Evolutionary conservation across 805 yeast genomes (phyloP), one percentile per base, ranked within the genome.

Genomic region (Ogataea corticis): DNA sequence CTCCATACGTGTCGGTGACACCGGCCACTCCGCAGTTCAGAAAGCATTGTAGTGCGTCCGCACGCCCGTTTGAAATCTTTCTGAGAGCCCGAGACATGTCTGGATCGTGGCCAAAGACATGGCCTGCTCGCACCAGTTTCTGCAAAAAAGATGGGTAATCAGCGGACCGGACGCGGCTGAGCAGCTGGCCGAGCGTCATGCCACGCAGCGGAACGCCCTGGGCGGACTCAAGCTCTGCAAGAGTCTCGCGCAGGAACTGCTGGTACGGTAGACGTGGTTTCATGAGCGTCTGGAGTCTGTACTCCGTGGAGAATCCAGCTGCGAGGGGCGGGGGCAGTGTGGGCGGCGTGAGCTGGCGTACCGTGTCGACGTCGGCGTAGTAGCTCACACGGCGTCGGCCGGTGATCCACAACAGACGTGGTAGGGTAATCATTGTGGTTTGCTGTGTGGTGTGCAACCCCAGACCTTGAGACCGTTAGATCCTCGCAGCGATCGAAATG

Each of bases 31-130:
- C 47, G 38, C 52, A 50, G 36, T 23, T 42, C 10, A 41, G 34
- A 35, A 49, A 47, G 33, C 34, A 16, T 30, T 36, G n/a, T 35
- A 46, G 31, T 9, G 46, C 55, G 10, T 13, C 29, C 2, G 42
- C 41, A 13, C 44, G 39, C 14, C 57, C 56, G 33, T 51, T 41
- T 32, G 50, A 40, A 11, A 53, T 41, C 21, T 46, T 38, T 12
- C 39, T 21, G 14, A 55, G 23, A 10, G 51, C 33, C n/a, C 33
- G 18, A n/a, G 17, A 14, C 37, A 46, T 34, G 21, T 28, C 31
- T 15, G 39, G 37, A n/a, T 31, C 10, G 10, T 17, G 25, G 15
- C 33, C 25, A 23, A 52, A 52, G 13, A 23, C 32, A 25, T 48
- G 48, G 6, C 52, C 50, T 1, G 42, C 30, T 25, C 23, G 18